Conservation (phyloP, 2,329 filamentous ascomycete genomes). For the Monilinia vaccinii-corymbosi region DNA sequence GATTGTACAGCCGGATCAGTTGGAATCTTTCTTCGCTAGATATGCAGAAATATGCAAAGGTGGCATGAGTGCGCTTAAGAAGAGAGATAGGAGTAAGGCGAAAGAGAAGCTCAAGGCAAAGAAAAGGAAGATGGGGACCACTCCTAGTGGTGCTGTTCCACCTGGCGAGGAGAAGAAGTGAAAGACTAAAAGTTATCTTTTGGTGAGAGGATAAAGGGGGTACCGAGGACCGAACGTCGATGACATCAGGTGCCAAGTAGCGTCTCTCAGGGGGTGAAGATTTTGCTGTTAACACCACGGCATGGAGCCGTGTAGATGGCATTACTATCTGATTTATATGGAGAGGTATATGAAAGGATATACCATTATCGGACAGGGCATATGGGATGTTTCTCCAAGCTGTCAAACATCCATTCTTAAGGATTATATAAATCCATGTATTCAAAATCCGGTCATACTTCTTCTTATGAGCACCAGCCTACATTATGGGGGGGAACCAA, state of each 20-base stretch:
- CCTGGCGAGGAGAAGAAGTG: conserved; percentile 14
- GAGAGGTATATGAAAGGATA: neutral
- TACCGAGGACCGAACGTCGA: neutral
- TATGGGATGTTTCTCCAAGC: neutral
- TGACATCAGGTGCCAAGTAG: neutral
- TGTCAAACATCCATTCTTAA: neutral
- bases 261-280: neutral
- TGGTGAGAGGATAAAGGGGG: neutral
- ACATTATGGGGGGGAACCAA: neutral
- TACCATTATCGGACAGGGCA: neutral
- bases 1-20: conserved; percentile 62
- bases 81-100: conserved; percentile 80
- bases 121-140: conserved; percentile 36
- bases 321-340: neutral
- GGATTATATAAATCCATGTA: neutral
- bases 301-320: neutral
- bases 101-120: conserved; percentile 69
- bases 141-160: neutral
- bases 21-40: conserved; percentile 71
- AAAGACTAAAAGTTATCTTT: conserved; percentile 16
- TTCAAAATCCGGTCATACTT: neutral
- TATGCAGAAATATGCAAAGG: conserved; percentile 90
- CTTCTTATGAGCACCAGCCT: neutral
- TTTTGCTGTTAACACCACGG: neutral
- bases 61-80: conserved; percentile 85